phyloP scores from a whole-genome alignment of 2,329 filamentous ascomycete genomes.

The Clarireedia homoeocarpa region DNA sequence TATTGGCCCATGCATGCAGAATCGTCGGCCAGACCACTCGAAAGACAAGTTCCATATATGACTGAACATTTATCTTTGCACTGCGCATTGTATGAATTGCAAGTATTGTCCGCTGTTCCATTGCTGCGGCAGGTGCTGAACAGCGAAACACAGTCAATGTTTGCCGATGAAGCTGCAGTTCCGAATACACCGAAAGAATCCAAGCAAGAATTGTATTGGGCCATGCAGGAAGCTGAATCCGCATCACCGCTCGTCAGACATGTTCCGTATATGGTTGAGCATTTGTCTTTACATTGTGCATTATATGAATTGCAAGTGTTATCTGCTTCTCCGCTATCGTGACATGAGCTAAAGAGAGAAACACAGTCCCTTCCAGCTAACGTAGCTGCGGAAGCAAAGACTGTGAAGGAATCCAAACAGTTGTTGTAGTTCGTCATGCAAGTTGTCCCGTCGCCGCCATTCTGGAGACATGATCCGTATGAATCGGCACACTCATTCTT shows the following conservation, averaged over 20 bases:
- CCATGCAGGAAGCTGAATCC: constrained; percentile 6
- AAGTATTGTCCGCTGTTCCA: constrained; percentile 9
- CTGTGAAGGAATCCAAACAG: constrained; percentile 8
- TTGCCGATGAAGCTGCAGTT: neutral
- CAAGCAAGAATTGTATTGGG: constrained; percentile 13
- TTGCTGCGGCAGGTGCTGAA: constrained; percentile 9
- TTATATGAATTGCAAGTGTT: constrained; percentile 12
- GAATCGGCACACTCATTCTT: constrained; percentile 7
- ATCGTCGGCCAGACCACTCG: constrained; percentile 7
- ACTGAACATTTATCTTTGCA: constrained; percentile 13
- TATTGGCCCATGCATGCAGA: constrained; percentile 13
- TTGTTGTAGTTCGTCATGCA: neutral
- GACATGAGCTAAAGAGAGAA: constrained; percentile 9
- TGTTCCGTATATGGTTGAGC: constrained; percentile 13
- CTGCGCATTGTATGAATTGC: constrained; percentile 13
- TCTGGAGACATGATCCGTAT: neutral
- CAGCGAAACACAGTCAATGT: neutral
- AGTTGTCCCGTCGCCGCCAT: neutral
- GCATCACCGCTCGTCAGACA: constrained; percentile 10
- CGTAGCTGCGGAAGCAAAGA: constrained; percentile 7
- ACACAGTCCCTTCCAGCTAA: constrained; percentile 13
- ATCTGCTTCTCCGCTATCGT: constrained; percentile 8
- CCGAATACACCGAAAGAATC: constrained; percentile 13
- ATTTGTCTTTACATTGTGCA: constrained; percentile 16
- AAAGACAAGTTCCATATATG: constrained; percentile 12